Percentiles rank a stretch among this genome's conserved stretches.
Conservation (phyloP, 1,284 basidiomycete species). For the Sporisorium sorghi region DNA sequence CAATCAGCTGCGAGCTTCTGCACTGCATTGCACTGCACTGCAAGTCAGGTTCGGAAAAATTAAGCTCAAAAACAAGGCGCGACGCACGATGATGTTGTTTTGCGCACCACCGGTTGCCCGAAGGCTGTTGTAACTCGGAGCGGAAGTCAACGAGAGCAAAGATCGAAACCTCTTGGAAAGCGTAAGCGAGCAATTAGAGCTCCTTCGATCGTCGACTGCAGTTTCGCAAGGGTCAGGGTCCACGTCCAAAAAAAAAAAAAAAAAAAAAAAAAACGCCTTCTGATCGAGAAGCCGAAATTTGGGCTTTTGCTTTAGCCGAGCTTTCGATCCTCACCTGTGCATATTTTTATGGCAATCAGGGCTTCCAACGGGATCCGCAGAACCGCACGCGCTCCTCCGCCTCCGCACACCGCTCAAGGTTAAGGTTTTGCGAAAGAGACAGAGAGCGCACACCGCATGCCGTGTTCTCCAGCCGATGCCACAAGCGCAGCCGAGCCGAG, state of each 20-base stretch:
- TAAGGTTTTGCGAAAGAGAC: constrained; percentile 10
- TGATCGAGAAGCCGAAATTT: background rate
- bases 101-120: too few relatives aligned
- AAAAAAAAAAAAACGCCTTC: too few relatives aligned
- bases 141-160: background rate
- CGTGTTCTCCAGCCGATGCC: too few relatives aligned
- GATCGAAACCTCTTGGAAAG: background rate
- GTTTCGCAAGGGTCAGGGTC: background rate
- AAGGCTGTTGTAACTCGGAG: constrained; percentile 5
- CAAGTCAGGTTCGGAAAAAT: too few relatives aligned
- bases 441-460: background rate
- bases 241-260: too few relatives aligned
- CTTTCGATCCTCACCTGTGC: constrained; percentile 44
- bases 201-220: constrained; percentile 37
- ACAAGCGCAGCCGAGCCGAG: too few relatives aligned
- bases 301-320: constrained; percentile 15
- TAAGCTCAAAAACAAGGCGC: too few relatives aligned
- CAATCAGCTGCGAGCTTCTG: too few relatives aligned
- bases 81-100: constrained; percentile 20
- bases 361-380: constrained; percentile 18
- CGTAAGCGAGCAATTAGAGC: constrained; percentile 18
- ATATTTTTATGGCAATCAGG: constrained; percentile 1
- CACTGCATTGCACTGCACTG: too few relatives aligned
- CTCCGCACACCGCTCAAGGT: background rate
- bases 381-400: constrained; percentile 13